Evolutionary conservation across 31 red algal species (phyloP).

Genomic region (Endocladia muricata): DNA sequence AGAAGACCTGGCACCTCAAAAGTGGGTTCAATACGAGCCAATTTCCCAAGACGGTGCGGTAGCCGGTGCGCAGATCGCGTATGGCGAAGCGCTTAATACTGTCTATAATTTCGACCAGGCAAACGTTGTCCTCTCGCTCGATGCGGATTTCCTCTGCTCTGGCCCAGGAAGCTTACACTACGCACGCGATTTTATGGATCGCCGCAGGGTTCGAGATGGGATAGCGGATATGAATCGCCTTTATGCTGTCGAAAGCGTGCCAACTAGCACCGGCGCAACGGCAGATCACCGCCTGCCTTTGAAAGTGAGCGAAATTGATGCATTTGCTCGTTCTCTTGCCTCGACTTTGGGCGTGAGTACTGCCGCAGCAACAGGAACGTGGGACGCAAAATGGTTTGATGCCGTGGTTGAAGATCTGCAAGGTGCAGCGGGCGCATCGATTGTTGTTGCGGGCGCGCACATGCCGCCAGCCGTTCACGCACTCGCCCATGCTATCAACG

Average conservation of each 20-base stretch:
- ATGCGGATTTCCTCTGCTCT: not conserved
- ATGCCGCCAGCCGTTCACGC: not conserved
- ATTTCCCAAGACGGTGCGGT: not conserved
- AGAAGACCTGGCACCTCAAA: not conserved
- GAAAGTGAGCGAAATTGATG: not conserved
- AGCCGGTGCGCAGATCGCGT: not conserved
- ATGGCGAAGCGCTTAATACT: not conserved
- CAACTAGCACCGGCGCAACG: not conserved
- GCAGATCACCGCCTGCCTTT: not conserved
- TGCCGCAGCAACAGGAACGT: not conserved
- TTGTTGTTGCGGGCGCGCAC: not conserved
- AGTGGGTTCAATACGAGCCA: not conserved
- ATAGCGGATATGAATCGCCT: constrained; percentile 7
- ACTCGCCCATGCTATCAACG: not conserved
- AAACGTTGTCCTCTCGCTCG: not conserved
- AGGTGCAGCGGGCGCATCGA: not conserved
- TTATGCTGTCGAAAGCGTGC: not conserved
- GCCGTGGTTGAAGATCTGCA: not conserved
- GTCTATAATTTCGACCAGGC: not conserved
- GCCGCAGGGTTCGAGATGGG: not conserved
- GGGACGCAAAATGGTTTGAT: not conserved
- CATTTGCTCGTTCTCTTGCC: not conserved
- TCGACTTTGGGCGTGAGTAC: not conserved
- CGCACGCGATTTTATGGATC: not conserved
- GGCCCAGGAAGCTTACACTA: not conserved